These are phyloP conservation scores for Coprinellus micaceus DNA, from an alignment of 768 basidiomycete genomes.

Conservation along the genomic window DNA sequence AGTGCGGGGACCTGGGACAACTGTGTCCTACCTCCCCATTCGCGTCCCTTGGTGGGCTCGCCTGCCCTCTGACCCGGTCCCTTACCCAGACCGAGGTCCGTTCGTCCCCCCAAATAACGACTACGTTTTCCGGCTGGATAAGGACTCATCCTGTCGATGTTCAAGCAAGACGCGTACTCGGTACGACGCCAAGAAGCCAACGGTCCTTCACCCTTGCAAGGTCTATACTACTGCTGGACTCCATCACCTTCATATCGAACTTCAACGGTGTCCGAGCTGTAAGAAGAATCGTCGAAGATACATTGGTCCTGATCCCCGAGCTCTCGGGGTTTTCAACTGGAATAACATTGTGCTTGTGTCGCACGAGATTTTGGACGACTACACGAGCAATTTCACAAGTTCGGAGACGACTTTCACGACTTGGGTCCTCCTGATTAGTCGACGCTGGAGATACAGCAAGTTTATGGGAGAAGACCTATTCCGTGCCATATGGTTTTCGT, in stretches of 20 bases:
- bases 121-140: not conserved
- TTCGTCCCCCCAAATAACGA: too few relatives aligned
- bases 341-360: constrained; percentile 23
- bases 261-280: not conserved
- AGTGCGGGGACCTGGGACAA: too few relatives aligned
- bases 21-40: too few relatives aligned
- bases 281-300: not conserved
- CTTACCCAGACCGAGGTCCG: too few relatives aligned
- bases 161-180: not conserved
- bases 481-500: constrained; percentile 31
- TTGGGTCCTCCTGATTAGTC: not conserved
- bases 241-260: not conserved
- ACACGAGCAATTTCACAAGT: constrained; percentile 21
- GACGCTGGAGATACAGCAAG: not conserved
- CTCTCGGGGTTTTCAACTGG: constrained; percentile 26
- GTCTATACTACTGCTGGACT: not conserved
- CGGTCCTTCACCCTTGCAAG: not conserved
- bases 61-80: too few relatives aligned
- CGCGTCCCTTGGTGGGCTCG: too few relatives aligned
- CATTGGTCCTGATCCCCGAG: constrained; percentile 22
- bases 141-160: not conserved
- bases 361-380: constrained; percentile 25
- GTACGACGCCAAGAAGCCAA: not conserved
- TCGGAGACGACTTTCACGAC: constrained; percentile 23
- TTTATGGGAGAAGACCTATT: constrained; percentile 29